Evolutionary conservation across 2,329 filamentous ascomycete genomes (phyloP), one percentile per base, ranked within the genome.

Genomic region (Exophiala mesophila): DNA sequence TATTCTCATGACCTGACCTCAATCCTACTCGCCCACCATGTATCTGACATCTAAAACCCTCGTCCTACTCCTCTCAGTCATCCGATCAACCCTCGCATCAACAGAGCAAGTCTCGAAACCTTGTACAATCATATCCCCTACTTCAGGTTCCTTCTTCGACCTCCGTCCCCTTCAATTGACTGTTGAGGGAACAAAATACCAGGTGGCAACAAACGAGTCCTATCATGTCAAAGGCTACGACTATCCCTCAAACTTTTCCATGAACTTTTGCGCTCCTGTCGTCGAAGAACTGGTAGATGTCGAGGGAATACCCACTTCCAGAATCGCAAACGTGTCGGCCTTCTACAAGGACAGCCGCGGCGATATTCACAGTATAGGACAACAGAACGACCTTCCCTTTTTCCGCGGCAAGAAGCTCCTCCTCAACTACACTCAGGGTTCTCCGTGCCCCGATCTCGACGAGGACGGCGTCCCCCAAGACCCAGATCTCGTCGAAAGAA

Each of bases 351-450:
- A 50, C 31, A 23, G 39, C 7, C 42, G 34, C 10, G 49, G 47
- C 13, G 46, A 47, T 20, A 44, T 50, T 9, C 51, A 49, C 39
- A 55, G 53, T 33, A 49, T 57, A 21, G 57, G 70, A 35, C 63
- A 72, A 57, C 58, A 68, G 59, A 63, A 68, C 29, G 63, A 68
- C 1, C 56, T 67, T 16, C 66, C 66, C 18, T 59, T 73, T 44
- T 72, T 73, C 49, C 67, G 71, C 15, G 71, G 71, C 44, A 67
- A 68, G 49, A 71, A 88, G 62, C 72, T 90, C 3, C 77, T 89
- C 9, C 67, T 90, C 15, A 84, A 88, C 58, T 90, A 90, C 62
- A 81, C 76, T 0, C 76, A 80, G 54, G 86, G 86, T 29, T 90
- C 86, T 0, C 84, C 83, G 0, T 90, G 86, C 58, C 56, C 62